These are phyloP conservation scores for Craspedostauros australis DNA, from an alignment of 108 stramenopile species.

Conservation along the genomic window DNA sequence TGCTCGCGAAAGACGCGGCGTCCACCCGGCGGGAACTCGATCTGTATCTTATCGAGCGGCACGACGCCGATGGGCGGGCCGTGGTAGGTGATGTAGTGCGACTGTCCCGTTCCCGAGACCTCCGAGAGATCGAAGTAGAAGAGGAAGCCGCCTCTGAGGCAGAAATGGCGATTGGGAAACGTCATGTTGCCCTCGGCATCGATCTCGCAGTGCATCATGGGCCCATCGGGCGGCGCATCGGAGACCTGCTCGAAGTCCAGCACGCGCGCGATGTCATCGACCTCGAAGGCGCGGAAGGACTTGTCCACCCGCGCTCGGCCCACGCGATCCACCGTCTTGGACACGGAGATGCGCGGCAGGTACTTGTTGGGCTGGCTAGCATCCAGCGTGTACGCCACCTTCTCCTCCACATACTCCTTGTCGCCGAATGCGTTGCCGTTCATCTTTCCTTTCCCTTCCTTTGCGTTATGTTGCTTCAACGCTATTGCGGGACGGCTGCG, in stretches of 20 bases:
- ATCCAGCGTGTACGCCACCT: slow-evolving; percentile 22
- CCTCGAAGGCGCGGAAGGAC: slow-evolving; percentile 34
- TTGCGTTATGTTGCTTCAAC: no score
- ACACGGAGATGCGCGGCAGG: slow-evolving; percentile 35
- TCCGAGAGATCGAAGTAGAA: slow-evolving; percentile 56
- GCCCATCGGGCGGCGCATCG: slow-evolving; percentile 53
- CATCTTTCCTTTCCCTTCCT: not conserved
- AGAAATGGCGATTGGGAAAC: slow-evolving; percentile 58
- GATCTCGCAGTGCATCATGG: slow-evolving; percentile 56
- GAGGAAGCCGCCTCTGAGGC: slow-evolving; percentile 61
- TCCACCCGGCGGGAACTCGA: slow-evolving; percentile 79
- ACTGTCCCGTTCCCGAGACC: slow-evolving; percentile 30
- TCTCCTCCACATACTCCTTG: slow-evolving; percentile 35
- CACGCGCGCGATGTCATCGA: slow-evolving; percentile 59
- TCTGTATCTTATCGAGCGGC: slow-evolving; percentile 52
- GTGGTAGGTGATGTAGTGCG: slow-evolving; percentile 28
- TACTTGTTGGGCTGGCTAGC: slow-evolving; percentile 14
- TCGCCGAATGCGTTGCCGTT: not conserved
- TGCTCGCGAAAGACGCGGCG: slow-evolving; percentile 84
- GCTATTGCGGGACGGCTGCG: no score
- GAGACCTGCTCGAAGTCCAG: slow-evolving; percentile 62
- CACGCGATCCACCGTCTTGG: slow-evolving; percentile 8
- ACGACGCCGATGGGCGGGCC: slow-evolving; percentile 56
- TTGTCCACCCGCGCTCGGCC: slow-evolving; percentile 28
- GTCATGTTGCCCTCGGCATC: slow-evolving; percentile 37